These are phyloP conservation scores for Yamadazyma diospyri DNA, from an alignment of 1,139 yeast species.

Conservation along the genomic window DNA sequence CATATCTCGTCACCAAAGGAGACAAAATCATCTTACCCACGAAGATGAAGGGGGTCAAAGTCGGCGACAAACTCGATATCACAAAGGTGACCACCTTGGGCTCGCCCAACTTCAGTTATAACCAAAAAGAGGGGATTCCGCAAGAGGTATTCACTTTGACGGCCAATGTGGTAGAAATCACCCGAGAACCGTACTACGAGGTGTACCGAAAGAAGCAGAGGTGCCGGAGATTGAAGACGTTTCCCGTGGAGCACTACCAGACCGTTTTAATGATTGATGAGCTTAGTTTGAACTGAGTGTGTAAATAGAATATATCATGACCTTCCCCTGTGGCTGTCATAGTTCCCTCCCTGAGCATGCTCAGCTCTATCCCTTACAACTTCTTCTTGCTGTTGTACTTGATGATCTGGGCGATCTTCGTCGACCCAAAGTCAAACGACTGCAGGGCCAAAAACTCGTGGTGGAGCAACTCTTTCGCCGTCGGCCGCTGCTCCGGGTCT, in stretches of 20 bases:
- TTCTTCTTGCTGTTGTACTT: constrained; percentile 28
- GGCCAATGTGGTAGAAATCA: constrained; percentile 82
- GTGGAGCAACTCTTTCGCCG: constrained; percentile 64
- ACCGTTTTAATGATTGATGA: constrained; percentile 82
- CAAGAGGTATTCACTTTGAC: constrained; percentile 51
- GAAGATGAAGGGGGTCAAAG: constrained; percentile 65
- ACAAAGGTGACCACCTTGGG: constrained; percentile 81
- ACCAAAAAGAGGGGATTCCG: constrained; percentile 33
- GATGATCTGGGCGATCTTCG: constrained; percentile 55
- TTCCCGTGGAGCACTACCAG: constrained; percentile 71
- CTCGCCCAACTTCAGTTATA: constrained; percentile 71
- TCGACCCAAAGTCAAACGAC: constrained; percentile 57
- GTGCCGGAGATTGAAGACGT: constrained; percentile 78
- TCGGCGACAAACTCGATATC: constrained; percentile 75
- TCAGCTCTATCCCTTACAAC: not conserved
- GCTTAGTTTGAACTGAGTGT: constrained; percentile 52
- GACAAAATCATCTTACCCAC: constrained; percentile 80
- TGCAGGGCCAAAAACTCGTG: constrained; percentile 58
- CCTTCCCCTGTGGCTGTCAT: too few relatives aligned
- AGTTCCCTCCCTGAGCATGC: too few relatives aligned
- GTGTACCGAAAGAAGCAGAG: constrained; percentile 67
- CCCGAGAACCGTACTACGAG: constrained; percentile 72
- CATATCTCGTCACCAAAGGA: constrained; percentile 87
- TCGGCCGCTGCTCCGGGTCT: constrained; percentile 82
- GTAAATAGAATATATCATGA: too few relatives aligned